Base-by-base conservation (phyloP, 805 yeast species). In the Teunomyces funiuensis region DNA sequence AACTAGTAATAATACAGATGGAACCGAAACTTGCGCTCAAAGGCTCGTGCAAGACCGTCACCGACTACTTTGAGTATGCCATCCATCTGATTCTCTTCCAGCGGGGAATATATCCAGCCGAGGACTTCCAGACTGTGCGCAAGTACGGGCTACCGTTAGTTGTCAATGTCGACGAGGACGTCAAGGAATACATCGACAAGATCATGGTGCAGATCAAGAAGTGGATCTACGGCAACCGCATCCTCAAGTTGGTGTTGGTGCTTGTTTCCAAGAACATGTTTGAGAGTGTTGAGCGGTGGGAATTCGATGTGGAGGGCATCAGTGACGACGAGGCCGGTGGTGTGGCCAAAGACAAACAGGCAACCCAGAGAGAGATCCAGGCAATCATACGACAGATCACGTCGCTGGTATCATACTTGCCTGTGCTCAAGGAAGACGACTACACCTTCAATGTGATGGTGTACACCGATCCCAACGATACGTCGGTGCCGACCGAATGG, bases 331-430 rank as follows among this genome's bases (percentile, higher is more conserved):
- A 36, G 7, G 46, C 42, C 4, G 47, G 36, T n/a, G 51, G 44
- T 5, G 50, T 41, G 9, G 51, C 46, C 10, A 73, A 69, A 47
- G 48, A 65, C 17, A 66, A 54, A 23, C 78, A 73, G 2, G 76
- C 74, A 23, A 77, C 83, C 3, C 90, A 85, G 50, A 69, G 64
- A 39, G 93, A 88, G 49, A 87, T 89, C n/a, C 91, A 87, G 59
- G 79, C 88, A 0, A 82, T 90, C 5, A 80, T 90, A 28, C 76
- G 97, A 40, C 97, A 90, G 52, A 85, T 90, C 39, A 88, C 96
- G 0, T 88, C 96, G 0, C 82, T 93, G 30, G 87, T 86, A 2
- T 80, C 96, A 0, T 88, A 89, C 57, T 70, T 90, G 29, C 98
- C 98, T 0, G 74, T 83, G 17, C 64, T 90, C 20, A 54, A 55